Conservation (phyloP, 1,139 yeast genomes). For the Debaryomyces sp. region DNA sequence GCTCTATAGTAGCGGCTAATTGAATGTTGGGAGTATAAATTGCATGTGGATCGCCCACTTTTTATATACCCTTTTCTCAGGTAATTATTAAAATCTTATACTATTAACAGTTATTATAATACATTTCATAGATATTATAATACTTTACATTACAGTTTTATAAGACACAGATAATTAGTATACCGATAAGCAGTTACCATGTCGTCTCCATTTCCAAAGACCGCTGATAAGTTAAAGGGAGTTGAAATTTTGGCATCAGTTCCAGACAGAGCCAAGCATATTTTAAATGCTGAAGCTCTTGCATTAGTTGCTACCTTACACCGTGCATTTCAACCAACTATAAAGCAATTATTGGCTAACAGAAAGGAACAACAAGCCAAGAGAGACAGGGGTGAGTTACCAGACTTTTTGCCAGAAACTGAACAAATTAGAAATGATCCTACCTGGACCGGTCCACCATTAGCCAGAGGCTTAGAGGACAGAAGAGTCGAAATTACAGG, state of each 20-base stretch:
- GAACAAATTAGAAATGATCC: slow-evolving; percentile 69
- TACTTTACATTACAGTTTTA: not conserved
- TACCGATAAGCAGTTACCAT: slow-evolving; percentile 19
- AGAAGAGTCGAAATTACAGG: slow-evolving; percentile 88
- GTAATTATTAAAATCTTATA: not conserved
- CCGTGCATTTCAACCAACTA: slow-evolving; percentile 64
- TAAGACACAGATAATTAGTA: not conserved
- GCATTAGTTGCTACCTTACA: slow-evolving; percentile 75
- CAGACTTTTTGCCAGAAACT: slow-evolving; percentile 76
- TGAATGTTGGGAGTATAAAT: slow-evolving; percentile 1
- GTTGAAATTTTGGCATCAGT: slow-evolving; percentile 68
- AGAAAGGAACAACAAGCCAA: slow-evolving; percentile 61
- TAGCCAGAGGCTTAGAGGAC: slow-evolving; percentile 76
- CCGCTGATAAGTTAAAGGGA: slow-evolving; percentile 57
- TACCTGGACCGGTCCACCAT: slow-evolving; percentile 78
- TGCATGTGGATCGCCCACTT: slow-evolving; percentile 2
- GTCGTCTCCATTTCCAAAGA: slow-evolving; percentile 57
- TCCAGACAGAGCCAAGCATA: slow-evolving; percentile 60
- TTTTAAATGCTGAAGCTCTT: slow-evolving; percentile 68
- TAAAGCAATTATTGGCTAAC: slow-evolving; percentile 61
- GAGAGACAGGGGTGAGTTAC: slow-evolving; percentile 69
- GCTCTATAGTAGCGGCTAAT: not conserved
- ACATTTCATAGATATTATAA: not conserved
- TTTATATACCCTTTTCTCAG: not conserved
- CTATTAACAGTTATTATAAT: not conserved